Conservation (phyloP, 2,329 filamentous ascomycete genomes). For the Arthrobotrys megalospora region DNA sequence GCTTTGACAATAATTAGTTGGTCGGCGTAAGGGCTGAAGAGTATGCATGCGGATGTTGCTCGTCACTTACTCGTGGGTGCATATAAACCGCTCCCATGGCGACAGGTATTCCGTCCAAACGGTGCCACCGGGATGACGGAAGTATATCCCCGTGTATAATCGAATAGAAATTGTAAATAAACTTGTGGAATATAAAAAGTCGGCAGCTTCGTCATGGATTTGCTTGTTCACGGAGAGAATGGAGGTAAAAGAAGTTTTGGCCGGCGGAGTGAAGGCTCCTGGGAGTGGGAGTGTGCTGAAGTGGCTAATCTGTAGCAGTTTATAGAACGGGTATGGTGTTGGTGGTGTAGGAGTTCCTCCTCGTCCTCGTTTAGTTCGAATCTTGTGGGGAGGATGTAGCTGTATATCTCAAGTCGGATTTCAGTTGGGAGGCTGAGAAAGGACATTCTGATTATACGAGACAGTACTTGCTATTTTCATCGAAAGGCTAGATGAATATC, state of each 20-base stretch:
- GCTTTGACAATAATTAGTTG: too few relatives aligned
- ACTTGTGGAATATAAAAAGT: constrained; percentile 7
- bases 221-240: constrained; percentile 22
- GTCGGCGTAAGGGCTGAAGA: too few relatives aligned
- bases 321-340: too few relatives aligned
- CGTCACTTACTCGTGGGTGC: too few relatives aligned
- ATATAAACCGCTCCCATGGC: neutral
- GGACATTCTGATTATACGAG: neutral
- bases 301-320: too few relatives aligned
- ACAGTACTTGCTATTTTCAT: too few relatives aligned
- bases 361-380: too few relatives aligned
- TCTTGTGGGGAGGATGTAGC: constrained; percentile 9
- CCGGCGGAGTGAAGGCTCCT: neutral
- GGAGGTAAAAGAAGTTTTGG: neutral
- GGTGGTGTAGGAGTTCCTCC: too few relatives aligned
- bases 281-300: neutral
- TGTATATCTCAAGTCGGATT: constrained; percentile 29
- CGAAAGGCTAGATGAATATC: too few relatives aligned
- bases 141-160: neutral
- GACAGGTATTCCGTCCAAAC: neutral
- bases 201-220: constrained; percentile 15
- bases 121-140: neutral
- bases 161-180: neutral
- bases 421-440: constrained; percentile 24
- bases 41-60: too few relatives aligned